Evolutionary conservation across 352 stramenopile genomes (phyloP), one percentile per base, ranked within the genome.

Genomic region (Globisporangium okanoganense): DNA sequence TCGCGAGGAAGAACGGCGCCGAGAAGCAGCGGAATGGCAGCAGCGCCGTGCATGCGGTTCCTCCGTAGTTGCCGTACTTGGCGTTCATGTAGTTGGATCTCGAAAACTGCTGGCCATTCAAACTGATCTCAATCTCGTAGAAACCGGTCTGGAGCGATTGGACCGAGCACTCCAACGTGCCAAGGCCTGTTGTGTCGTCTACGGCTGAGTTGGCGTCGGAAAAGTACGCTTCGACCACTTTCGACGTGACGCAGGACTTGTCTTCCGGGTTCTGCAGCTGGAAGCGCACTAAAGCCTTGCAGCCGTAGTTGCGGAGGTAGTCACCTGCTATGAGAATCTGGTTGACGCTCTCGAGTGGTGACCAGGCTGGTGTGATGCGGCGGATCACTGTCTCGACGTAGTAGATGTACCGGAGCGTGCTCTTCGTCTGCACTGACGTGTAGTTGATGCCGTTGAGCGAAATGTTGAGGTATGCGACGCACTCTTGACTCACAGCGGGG

Each of bases 361-460:
- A 73, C 79, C 79, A 91, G 0, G 67, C 60, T 9, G 79, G 82
- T 1, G 64, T 71, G 18, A 91, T 73, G 4, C 73, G 79, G 5
- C 65, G 76, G 54, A 91, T 72, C 24, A 80, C 61, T 9, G 79
- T 78, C 7, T 80, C 70, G 3, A 74, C 41, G 31, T 88, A 91
- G 52, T 89, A 91, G 33, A 65, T 78, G 57, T 73, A 91, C 8
- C 72, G 71, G 9, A 91, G 73, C 3, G 65, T 72, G 3, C 41
- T 72, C 16, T 65, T 65, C 5, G 72, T 66, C 29, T 82, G 79
- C 1, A 70, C 55, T 0, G 67, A 84, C 7, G 78, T 91, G 61
- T 88, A 90, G 63, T 88, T 83, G 44, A 91, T 91, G 0, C 79
- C 82, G n/a, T 91, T 88, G 36, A 91, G 62, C 0, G 78, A 79